phyloP scores from a whole-genome alignment of 1,139 yeast genomes.

The Insectozyma bohioensis region DNA sequence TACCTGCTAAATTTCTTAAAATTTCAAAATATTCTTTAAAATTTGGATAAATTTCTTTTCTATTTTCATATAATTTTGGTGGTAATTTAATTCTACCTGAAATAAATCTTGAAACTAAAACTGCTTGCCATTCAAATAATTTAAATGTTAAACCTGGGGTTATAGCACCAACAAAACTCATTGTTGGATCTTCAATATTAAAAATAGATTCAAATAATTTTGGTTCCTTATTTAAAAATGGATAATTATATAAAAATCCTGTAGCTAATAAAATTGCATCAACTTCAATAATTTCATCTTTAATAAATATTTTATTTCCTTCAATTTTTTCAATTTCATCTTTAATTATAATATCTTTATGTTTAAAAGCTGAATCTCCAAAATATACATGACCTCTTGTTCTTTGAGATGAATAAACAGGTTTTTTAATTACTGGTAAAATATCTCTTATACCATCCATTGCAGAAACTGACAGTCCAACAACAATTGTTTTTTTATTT shows the following conservation, averaged over 20 bases:
- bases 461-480: slow-evolving; percentile 47
- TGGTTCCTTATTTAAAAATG: slow-evolving; percentile 33
- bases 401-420: slow-evolving; percentile 37
- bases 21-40: slow-evolving; percentile 25
- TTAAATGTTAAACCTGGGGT: slow-evolving; percentile 40
- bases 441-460: slow-evolving; percentile 45
- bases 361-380: slow-evolving; percentile 38
- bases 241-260: slow-evolving; percentile 44
- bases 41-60: slow-evolving; percentile 24
- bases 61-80: slow-evolving; percentile 17
- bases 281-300: slow-evolving; percentile 29
- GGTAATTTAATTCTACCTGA: slow-evolving; percentile 35
- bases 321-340: slow-evolving; percentile 33
- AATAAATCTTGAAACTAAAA: slow-evolving; percentile 32
- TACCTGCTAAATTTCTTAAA: slow-evolving; percentile 21
- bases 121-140: slow-evolving; percentile 45
- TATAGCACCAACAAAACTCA: slow-evolving; percentile 42
- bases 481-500: slow-evolving; percentile 34
- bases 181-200: slow-evolving; percentile 31
- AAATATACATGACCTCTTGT: slow-evolving; percentile 42
- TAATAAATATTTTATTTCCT: slow-evolving; percentile 24
- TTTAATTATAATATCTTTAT: slow-evolving; percentile 25
- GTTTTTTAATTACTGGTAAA: slow-evolving; percentile 28
- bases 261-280: slow-evolving; percentile 45
- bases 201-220: slow-evolving; percentile 39